phyloP scores from a whole-genome alignment of 306 rosid species.

The Herpetospermum pedunculosum region DNA sequence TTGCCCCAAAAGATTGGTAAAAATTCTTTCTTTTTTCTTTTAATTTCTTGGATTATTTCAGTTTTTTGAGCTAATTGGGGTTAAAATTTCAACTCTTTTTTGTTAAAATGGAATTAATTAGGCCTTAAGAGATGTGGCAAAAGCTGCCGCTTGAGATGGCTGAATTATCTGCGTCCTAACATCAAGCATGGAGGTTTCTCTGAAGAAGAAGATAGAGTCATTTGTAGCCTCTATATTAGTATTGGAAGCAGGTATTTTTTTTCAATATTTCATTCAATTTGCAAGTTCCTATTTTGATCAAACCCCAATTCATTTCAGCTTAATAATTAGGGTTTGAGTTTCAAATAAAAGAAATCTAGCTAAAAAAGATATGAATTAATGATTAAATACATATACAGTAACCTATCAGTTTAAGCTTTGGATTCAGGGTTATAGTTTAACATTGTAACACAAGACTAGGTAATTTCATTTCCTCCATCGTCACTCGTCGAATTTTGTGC shows the following conservation, averaged over 20 bases:
- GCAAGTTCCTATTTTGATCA: not conserved
- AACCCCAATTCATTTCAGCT: not conserved
- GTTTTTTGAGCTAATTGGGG: not conserved
- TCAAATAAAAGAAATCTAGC: not conserved
- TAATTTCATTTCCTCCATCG: not conserved
- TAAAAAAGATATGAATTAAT: not conserved
- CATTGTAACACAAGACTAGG: too few species aligned
- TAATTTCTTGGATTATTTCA: not conserved
- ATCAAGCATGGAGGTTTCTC: constrained; percentile 55
- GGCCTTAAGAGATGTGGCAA: constrained; percentile 58
- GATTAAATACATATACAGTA: not conserved
- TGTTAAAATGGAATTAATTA: not conserved
- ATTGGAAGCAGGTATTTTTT: constrained; percentile 52
- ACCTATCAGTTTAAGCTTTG: too few species aligned
- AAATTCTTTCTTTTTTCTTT: not conserved
- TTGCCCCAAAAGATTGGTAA: constrained; percentile 53
- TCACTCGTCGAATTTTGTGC: too few species aligned
- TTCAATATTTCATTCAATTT: not conserved
- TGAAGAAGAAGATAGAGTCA: constrained; percentile 54
- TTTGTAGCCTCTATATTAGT: constrained; percentile 49
- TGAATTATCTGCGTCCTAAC: constrained; percentile 55
- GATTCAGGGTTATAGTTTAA: too few species aligned
- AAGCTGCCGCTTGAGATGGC: constrained; percentile 56
- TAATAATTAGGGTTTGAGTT: not conserved
- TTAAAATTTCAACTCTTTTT: not conserved